Evolutionary conservation across 2,329 filamentous ascomycete species (phyloP).

Genomic region (Coleophoma cylindrospora): DNA sequence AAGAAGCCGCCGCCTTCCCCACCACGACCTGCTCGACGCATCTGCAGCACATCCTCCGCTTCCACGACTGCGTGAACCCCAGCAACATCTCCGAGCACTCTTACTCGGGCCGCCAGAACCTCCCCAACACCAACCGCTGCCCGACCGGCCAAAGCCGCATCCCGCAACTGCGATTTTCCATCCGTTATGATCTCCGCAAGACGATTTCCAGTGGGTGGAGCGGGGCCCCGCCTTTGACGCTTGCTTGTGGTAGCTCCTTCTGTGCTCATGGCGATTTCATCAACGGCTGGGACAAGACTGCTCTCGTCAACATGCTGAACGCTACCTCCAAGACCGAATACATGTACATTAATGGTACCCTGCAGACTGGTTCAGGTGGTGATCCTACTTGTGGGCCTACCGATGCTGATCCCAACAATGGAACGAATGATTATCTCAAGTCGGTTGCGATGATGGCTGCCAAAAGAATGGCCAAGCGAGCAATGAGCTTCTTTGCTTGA

Average conservation of each 20-base stretch:
- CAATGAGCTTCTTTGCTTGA: background rate
- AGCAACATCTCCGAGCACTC: conserved; percentile 25
- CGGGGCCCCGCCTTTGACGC: conserved; percentile 36
- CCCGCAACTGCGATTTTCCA: conserved; percentile 40
- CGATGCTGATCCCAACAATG: conserved; percentile 36
- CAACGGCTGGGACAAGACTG: conserved; percentile 39
- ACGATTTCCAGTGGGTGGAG: conserved; percentile 37
- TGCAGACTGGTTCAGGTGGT: conserved; percentile 26
- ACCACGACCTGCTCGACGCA: conserved; percentile 32
- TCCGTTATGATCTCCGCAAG: conserved; percentile 40
- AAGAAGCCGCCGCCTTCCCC: conserved; percentile 25
- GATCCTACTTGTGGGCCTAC: conserved; percentile 26
- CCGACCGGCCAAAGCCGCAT: conserved; percentile 38
- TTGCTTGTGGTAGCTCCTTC: conserved; percentile 35
- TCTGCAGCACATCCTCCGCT: conserved; percentile 38
- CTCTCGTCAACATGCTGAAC: conserved; percentile 34
- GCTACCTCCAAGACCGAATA: conserved; percentile 30
- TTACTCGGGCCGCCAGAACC: conserved; percentile 22
- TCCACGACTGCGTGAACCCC: conserved; percentile 36
- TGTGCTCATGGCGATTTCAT: conserved; percentile 43
- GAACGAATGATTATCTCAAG: conserved; percentile 31
- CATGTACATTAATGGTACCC: conserved; percentile 27
- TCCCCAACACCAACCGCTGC: conserved; percentile 31
- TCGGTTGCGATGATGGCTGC: background rate
- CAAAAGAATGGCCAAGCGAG: background rate